Evolutionary conservation across 1,139 yeast genomes (phyloP).

Genomic region (Sugiyamaella castrensis): DNA sequence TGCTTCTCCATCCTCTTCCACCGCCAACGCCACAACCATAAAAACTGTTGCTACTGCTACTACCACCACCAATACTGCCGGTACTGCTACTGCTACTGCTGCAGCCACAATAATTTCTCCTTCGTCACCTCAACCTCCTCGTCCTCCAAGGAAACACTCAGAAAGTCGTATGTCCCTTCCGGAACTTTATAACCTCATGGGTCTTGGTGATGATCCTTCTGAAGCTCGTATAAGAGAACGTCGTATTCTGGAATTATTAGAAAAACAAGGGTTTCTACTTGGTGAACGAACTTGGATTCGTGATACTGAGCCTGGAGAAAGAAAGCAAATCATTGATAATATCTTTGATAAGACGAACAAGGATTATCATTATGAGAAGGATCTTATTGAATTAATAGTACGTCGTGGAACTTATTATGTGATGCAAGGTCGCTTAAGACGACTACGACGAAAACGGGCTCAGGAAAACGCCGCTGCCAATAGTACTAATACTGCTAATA

Average conservation of each 20-base stretch:
- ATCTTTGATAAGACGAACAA: slow-evolving; percentile 48
- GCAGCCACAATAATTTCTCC: not conserved
- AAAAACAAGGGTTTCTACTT: slow-evolving; percentile 60
- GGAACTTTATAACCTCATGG: slow-evolving; percentile 52
- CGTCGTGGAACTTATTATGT: slow-evolving; percentile 74
- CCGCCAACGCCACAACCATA: not conserved
- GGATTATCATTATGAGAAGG: slow-evolving; percentile 51
- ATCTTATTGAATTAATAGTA: slow-evolving; percentile 62
- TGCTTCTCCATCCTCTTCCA: not conserved
- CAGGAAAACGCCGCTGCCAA: slow-evolving; percentile 5
- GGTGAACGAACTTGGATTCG: slow-evolving; percentile 82
- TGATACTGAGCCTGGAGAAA: slow-evolving; percentile 56
- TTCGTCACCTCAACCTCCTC: slow-evolving; percentile 3
- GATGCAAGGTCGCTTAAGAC: slow-evolving; percentile 76
- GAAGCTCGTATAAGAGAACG: slow-evolving; percentile 62
- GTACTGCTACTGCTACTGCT: not conserved
- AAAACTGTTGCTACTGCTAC: not conserved
- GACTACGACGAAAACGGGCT: slow-evolving; percentile 47
- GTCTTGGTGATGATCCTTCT: slow-evolving; percentile 49
- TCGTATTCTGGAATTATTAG: slow-evolving; percentile 55
- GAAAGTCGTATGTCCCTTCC: slow-evolving; percentile 59
- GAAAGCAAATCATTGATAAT: slow-evolving; percentile 50
- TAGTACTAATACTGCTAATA: not conserved
- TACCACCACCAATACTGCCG: not conserved
- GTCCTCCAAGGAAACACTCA: slow-evolving; percentile 37